Evolutionary conservation across 352 stramenopile species (phyloP).

Genomic region (Aphanomyces stellatus): DNA sequence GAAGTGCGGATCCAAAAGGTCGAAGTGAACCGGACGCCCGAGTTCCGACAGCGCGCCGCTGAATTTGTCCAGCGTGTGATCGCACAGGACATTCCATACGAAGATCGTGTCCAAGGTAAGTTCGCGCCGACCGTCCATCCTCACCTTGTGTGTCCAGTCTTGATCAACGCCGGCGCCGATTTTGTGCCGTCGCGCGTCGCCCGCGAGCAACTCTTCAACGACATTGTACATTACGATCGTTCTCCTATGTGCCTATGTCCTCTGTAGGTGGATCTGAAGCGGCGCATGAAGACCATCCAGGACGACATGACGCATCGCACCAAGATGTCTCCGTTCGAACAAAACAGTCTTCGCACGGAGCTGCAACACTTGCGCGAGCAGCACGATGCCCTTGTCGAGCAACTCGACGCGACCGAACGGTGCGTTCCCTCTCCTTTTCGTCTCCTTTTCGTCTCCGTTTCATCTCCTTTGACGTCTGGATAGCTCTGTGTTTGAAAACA

Average conservation of each 20-base stretch:
- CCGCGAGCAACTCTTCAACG: constrained; percentile 66
- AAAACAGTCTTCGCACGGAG: constrained; percentile 51
- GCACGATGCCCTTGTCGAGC: constrained; percentile 47
- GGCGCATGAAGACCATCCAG: constrained; percentile 24
- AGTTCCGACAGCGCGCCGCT: constrained; percentile 47
- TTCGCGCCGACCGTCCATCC: constrained; percentile 6
- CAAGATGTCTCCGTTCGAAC: constrained; percentile 67
- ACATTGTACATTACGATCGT: constrained; percentile 28
- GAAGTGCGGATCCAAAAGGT: constrained; percentile 57
- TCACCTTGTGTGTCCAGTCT: neutral
- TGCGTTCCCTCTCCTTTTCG: neutral
- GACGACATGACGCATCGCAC: constrained; percentile 51
- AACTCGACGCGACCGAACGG: constrained; percentile 53
- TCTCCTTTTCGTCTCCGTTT: neutral
- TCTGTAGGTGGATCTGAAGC: constrained; percentile 4
- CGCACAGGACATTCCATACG: constrained; percentile 51
- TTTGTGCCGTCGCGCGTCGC: constrained; percentile 55
- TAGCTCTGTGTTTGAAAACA: constrained; percentile 73
- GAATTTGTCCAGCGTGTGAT: constrained; percentile 53
- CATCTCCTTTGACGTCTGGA: neutral
- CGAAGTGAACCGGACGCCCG: constrained; percentile 48
- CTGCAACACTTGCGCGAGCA: constrained; percentile 34
- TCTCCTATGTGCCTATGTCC: neutral
- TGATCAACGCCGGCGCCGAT: constrained; percentile 55
- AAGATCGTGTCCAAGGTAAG: constrained; percentile 57